phyloP scores from a whole-genome alignment of 1,139 yeast genomes.

The Kurtzmaniella quercitrusa region DNA sequence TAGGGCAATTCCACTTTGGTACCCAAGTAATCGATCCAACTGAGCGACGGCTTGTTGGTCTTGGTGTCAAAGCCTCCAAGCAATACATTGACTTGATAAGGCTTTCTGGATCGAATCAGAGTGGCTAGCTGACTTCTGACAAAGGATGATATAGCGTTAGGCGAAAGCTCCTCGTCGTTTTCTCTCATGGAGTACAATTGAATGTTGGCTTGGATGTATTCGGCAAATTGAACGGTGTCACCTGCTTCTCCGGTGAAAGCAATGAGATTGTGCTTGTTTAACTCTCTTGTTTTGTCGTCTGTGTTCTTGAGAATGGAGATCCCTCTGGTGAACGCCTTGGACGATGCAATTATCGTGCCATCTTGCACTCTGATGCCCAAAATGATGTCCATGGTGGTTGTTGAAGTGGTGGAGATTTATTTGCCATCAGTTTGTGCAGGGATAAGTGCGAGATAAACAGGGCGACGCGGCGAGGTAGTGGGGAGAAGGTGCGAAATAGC shows the following conservation, averaged over 20 bases:
- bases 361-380: conserved; percentile 82
- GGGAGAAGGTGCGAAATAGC: not conserved
- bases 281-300: conserved; percentile 82
- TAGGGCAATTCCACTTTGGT: conserved; percentile 89
- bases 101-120: conserved; percentile 82
- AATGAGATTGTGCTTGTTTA: conserved; percentile 75
- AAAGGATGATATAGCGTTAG: conserved; percentile 83
- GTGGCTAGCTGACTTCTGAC: conserved; percentile 86
- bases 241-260: conserved; percentile 97
- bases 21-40: conserved; percentile 93
- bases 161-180: conserved; percentile 68
- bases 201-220: conserved; percentile 87
- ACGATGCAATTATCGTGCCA: conserved; percentile 82
- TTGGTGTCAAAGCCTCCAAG: conserved; percentile 80
- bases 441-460: not conserved
- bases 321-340: conserved; percentile 92
- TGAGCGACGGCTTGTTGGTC: conserved; percentile 59
- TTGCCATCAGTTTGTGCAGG: not conserved
- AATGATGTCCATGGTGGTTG: conserved; percentile 70
- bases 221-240: conserved; percentile 96
- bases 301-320: conserved; percentile 79
- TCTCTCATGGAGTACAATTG: conserved; percentile 87
- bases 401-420: not conserved
- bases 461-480: no score
- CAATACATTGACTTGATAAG: conserved; percentile 88